Percentiles rank a stretch among this genome's conserved stretches.
phyloP scores from a whole-genome alignment of 2,329 filamentous ascomycete species.

The Colletotrichum sp. region DNA sequence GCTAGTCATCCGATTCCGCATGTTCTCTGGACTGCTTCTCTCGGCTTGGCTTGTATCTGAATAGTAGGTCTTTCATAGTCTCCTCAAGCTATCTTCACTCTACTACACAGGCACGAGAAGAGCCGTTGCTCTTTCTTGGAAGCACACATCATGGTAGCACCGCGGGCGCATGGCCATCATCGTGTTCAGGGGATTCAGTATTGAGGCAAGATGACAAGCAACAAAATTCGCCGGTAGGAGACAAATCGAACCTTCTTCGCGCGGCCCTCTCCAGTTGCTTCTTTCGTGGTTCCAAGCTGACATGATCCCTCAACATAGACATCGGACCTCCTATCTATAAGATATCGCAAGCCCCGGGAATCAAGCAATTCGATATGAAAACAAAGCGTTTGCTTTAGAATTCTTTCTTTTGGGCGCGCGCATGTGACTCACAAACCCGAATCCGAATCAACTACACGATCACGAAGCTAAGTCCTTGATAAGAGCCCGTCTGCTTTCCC shows the following conservation, averaged over 20 bases:
- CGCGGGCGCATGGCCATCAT: not conserved
- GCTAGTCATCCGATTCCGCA: not conserved
- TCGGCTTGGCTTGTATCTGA: not conserved
- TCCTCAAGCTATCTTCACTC: not conserved
- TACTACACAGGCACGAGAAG: not conserved
- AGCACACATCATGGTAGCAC: not conserved
- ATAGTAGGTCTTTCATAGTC: not conserved
- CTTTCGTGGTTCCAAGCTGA: not conserved
- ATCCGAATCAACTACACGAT: not conserved
- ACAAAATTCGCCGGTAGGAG: not conserved
- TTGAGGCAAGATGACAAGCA: not conserved
- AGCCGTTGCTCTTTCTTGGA: not conserved
- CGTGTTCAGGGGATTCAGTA: not conserved
- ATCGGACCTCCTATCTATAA: not conserved
- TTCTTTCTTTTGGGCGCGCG: rapidly evolving
- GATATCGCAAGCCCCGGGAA: not conserved
- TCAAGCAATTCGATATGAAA: not conserved
- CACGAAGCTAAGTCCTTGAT: not conserved
- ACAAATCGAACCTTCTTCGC: not conserved
- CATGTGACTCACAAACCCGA: not conserved
- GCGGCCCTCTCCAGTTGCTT: not conserved
- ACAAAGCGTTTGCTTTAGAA: not conserved
- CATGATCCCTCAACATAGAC: not conserved
- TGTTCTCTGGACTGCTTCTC: not conserved
- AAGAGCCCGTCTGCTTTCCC: not conserved